phyloP scores from a whole-genome alignment of 1,284 basidiomycete genomes.

The Grifola frondosa region DNA sequence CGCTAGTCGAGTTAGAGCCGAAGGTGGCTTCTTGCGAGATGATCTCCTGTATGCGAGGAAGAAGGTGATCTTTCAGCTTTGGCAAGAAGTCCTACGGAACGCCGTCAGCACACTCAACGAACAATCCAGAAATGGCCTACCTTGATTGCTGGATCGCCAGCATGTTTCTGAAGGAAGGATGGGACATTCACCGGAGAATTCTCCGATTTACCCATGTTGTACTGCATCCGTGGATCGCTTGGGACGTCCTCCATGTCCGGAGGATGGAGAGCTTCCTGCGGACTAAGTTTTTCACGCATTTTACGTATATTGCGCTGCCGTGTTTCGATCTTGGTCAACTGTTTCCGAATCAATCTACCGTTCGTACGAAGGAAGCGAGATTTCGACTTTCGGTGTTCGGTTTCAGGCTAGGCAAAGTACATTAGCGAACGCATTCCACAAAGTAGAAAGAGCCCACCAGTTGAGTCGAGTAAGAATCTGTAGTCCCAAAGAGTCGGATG shows the following conservation, averaged over 20 bases:
- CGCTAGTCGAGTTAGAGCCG: too few species aligned
- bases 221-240: background rate
- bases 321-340: too few species aligned
- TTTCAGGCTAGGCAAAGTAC: too few species aligned
- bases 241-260: background rate
- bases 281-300: background rate
- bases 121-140: too few species aligned
- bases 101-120: too few species aligned
- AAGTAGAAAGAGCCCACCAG: too few species aligned
- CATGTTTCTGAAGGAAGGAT: background rate
- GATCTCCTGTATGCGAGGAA: background rate
- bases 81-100: background rate
- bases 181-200: background rate
- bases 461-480: conserved; percentile 21
- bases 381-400: background rate
- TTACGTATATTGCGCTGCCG: too few species aligned
- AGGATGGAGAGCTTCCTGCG: background rate
- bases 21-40: too few species aligned
- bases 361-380: background rate
- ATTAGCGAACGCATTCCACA: too few species aligned
- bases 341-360: background rate
- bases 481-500: conserved; percentile 20
- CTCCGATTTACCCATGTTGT: background rate
- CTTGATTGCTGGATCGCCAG: background rate
- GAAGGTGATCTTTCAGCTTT: background rate